Percentiles rank a stretch among this genome's conserved stretches.
Conservation (phyloP, 495 filamentous ascomycete species). For the Thermothielavioides terrestris region DNA sequence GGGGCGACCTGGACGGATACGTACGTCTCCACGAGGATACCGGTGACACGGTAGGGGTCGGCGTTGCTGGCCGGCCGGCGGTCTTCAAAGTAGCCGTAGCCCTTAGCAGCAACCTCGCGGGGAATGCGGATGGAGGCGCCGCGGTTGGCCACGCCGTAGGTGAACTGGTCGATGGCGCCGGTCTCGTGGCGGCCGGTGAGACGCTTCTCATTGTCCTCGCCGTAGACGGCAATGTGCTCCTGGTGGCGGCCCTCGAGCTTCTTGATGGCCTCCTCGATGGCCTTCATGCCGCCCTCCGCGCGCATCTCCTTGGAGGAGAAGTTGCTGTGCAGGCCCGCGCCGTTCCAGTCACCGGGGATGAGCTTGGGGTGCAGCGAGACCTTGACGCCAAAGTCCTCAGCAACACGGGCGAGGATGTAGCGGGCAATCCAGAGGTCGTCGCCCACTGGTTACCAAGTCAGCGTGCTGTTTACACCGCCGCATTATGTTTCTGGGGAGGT, state of each 20-base stretch:
- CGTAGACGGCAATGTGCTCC: constrained; percentile 97
- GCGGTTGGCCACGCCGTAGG: constrained; percentile 92
- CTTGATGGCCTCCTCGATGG: constrained; percentile 61
- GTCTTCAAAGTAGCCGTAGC: constrained; percentile 98
- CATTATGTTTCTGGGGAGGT: not conserved
- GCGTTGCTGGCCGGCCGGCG: constrained; percentile 90
- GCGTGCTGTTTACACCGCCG: not conserved
- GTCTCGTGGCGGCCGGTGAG: constrained; percentile 97
- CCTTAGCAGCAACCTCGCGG: constrained; percentile 79
- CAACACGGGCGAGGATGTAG: constrained; percentile 90
- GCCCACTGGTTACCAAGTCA: constrained; percentile 50
- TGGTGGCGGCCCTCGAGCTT: constrained; percentile 73
- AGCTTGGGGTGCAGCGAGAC: constrained; percentile 97
- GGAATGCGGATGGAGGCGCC: constrained; percentile 87
- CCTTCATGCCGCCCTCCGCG: constrained; percentile 87
- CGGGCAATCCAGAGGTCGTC: constrained; percentile 97
- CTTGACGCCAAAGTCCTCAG: constrained; percentile 94
- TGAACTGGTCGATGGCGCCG: constrained; percentile 82
- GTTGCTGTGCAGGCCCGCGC: constrained; percentile 93
- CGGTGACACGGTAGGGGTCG: constrained; percentile 67
- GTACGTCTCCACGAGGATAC: constrained; percentile 29
- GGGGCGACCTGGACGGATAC: not conserved
- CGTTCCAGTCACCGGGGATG: constrained; percentile 99
- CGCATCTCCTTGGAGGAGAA: constrained; percentile 84
- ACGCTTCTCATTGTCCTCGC: constrained; percentile 83